Evolutionary conservation across 78 protist species (phyloP).

Genomic region (Acrasis kona): DNA sequence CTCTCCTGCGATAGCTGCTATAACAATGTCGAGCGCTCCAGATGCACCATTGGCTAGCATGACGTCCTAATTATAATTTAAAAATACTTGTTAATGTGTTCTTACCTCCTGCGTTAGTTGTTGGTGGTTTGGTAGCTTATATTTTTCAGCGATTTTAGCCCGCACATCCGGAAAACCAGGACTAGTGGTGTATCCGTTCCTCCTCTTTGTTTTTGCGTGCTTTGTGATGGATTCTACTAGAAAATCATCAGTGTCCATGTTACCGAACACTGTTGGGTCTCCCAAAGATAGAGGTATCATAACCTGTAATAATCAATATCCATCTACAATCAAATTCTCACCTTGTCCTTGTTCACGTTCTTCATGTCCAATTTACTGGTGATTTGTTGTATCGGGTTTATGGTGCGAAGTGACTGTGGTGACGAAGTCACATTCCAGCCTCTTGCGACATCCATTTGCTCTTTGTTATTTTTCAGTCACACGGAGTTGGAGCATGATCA

Average conservation of each 20-base stretch:
- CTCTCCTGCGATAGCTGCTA: slow-evolving; percentile 34
- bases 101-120: too few species aligned
- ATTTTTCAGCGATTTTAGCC: slow-evolving; percentile 29
- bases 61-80: slow-evolving; percentile 41
- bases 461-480: too few species aligned
- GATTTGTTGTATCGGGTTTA: slow-evolving; percentile 68
- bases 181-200: slow-evolving; percentile 72
- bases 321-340: slow-evolving; percentile 48
- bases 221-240: neutral
- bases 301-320: too few species aligned
- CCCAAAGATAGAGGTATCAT: slow-evolving; percentile 67
- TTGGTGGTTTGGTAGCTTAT: neutral
- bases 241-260: slow-evolving; percentile 23
- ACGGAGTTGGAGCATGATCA: too few species aligned
- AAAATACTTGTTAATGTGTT: too few species aligned
- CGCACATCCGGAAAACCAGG: slow-evolving; percentile 42
- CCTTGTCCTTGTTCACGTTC: slow-evolving; percentile 57
- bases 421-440: too few species aligned
- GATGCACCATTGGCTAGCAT: slow-evolving; percentile 68
- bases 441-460: too few species aligned
- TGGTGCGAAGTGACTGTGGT: slow-evolving; percentile 40
- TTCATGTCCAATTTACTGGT: slow-evolving; percentile 49
- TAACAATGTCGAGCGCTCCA: slow-evolving; percentile 80
- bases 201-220: neutral
- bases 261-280: slow-evolving; percentile 83